A percentile compares a stretch with the other conserved stretches of the same genome.
Evolutionary conservation across 2,329 filamentous ascomycete genomes (phyloP).

Genomic region (Orbilia quercus): DNA sequence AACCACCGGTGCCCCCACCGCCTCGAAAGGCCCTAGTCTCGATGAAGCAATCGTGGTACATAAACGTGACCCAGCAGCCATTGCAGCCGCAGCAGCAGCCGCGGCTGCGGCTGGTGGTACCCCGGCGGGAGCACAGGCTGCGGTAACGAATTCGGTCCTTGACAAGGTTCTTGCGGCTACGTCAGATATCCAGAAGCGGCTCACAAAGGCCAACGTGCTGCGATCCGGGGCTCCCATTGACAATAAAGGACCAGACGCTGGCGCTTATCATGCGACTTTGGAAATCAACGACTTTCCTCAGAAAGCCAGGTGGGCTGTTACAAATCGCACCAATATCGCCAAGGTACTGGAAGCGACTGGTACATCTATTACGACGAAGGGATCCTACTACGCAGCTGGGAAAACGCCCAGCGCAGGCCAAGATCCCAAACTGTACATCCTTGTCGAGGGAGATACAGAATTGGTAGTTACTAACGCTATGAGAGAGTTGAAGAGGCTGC

Average conservation of each 20-base stretch:
- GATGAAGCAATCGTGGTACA: conserved; percentile 79
- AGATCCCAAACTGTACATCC: conserved; percentile 94
- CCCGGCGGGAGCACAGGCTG: conserved; percentile 21
- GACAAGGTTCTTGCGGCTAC: conserved; percentile 92
- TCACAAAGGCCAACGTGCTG: conserved; percentile 88
- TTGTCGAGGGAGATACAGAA: conserved; percentile 97
- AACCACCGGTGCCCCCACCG: conserved; percentile 61
- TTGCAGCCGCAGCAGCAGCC: no score
- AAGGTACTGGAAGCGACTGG: conserved; percentile 96
- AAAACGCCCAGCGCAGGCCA: conserved; percentile 80
- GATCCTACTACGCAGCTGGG: conserved; percentile 83
- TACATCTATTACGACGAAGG: conserved; percentile 97
- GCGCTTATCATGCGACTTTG: conserved; percentile 93
- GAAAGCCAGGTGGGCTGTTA: conserved; percentile 98
- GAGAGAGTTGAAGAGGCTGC: conserved; percentile 84
- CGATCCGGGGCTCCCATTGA: conserved; percentile 94
- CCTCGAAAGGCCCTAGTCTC: conserved; percentile 67
- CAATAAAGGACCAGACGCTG: conserved; percentile 97
- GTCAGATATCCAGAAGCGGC: conserved; percentile 86
- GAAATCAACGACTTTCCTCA: conserved; percentile 99
- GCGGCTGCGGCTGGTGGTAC: conserved; percentile 63
- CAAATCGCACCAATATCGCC: conserved; percentile 96
- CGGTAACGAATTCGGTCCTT: conserved; percentile 71
- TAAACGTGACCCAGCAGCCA: conserved; percentile 71
- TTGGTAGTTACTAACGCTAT: conserved; percentile 90